Percentiles rank a stretch among this genome's conserved stretches.
Evolutionary conservation across 129 eudicot species (phyloP).

Genomic region (Tanacetum coccineum): DNA sequence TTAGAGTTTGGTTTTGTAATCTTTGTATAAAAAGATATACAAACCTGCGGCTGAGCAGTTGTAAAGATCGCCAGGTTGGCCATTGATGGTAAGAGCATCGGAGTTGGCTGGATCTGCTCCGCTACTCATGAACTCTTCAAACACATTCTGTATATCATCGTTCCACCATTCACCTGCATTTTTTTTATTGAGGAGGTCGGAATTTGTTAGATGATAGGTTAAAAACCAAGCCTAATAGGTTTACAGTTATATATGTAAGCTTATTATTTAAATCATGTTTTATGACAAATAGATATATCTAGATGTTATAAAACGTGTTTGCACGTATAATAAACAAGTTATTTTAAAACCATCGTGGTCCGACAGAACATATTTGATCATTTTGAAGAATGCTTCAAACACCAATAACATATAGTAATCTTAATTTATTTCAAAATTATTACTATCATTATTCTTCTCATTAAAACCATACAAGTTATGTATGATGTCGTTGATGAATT

Average conservation of each 20-base stretch:
- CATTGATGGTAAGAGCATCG: slow-evolving; percentile 54
- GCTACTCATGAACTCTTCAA: slow-evolving; percentile 20
- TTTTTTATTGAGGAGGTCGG: not conserved
- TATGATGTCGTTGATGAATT: no score
- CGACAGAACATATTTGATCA: not conserved
- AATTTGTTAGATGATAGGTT: no score
- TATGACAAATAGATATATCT: no score
- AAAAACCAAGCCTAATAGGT: no score
- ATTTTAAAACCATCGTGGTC: not conserved
- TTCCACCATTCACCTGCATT: slow-evolving; percentile 60
- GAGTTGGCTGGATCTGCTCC: slow-evolving; percentile 51
- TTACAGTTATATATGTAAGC: no score
- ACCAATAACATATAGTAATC: no score
- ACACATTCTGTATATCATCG: slow-evolving; percentile 35
- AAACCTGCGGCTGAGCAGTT: slow-evolving; percentile 48
- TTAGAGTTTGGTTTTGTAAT: not conserved
- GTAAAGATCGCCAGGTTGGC: slow-evolving; percentile 56
- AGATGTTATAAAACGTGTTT: slow-evolving; percentile 27
- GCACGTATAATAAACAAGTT: slow-evolving; percentile 1
- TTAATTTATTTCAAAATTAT: no score
- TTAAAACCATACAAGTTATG: no score
- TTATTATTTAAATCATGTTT: no score
- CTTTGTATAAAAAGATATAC: not conserved
- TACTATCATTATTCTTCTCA: no score
- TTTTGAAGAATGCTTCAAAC: no score